Conservation (phyloP, 345 rosid genomes). For the Eucalyptus curtisii region DNA sequence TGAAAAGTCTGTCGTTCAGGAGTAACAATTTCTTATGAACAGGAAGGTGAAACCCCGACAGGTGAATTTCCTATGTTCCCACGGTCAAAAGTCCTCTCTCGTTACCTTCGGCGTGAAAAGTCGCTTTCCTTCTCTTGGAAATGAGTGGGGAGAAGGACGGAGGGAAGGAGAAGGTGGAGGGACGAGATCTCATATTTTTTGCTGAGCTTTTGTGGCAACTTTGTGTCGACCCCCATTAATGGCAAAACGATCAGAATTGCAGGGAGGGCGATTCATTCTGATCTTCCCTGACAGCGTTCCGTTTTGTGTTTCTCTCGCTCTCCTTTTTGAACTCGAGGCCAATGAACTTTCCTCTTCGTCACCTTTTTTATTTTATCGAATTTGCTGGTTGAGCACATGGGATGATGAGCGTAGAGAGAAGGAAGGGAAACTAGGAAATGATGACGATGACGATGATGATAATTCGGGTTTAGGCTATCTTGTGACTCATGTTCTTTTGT, state of each 20-base stretch:
- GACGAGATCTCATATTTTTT: not conserved
- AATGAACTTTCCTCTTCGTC: not conserved
- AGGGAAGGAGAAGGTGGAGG: not conserved
- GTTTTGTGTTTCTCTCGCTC: not conserved
- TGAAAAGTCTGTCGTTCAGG: not conserved
- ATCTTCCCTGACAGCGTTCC: not conserved
- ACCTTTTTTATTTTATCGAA: not conserved
- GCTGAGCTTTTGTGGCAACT: not conserved
- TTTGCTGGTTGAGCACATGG: not conserved
- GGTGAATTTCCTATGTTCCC: not conserved
- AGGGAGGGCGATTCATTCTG: not conserved
- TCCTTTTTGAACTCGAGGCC: not conserved
- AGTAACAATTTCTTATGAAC: not conserved
- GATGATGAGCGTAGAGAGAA: not conserved
- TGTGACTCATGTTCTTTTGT: not conserved
- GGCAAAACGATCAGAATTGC: not conserved
- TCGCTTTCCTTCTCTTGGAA: not conserved
- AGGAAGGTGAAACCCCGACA: not conserved
- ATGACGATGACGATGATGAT: not conserved
- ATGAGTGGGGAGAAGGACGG: not conserved
- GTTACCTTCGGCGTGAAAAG: not conserved
- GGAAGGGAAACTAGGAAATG: not conserved
- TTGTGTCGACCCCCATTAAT: not conserved
- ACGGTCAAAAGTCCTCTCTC: not conserved
- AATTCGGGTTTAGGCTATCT: not conserved